Base-by-base conservation (phyloP, 2,329 filamentous ascomycete genomes). In the Plenodomus lindquistii region DNA sequence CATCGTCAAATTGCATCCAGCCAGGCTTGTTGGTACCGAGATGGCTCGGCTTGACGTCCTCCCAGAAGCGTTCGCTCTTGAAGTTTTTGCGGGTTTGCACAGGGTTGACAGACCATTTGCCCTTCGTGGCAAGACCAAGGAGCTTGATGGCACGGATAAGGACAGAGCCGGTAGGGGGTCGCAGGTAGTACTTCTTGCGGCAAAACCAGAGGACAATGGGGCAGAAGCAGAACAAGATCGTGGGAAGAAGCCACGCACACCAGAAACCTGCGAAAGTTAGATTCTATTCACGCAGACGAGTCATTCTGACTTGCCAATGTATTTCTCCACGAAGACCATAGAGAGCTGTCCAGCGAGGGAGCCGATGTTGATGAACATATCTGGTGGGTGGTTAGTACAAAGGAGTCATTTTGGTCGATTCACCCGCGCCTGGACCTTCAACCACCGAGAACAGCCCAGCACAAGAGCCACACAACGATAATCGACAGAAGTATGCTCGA, bases 1-100 rank as follows among this genome's bases (percentile, higher is more conserved):
- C 83, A 59, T 93, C 89, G 54, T 93, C 88, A 59, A 91, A 91
- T 0, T 85, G 88, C 86, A 92, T 91, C 87, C 87, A 92, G 0
- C 46, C 35, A 0, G 88, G 88, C 45, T 85, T 84, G 54, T 78
- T 67, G 1, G 69, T 70, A 31, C 79, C 74, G 9, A 89, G 77
- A 29, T 77, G 75, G 66, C 84, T 87, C 2, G 88, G 88, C 74
- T 88, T 89, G 50, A 84, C 83, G 3, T 76, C 66, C 20, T 89
- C 83, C 84, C 87, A 91, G 73, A 88, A 81, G 15, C 77, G 75
- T 6, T 77, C 76, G 43, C 77, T 75, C 51, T 82, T 78, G 60
- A 86, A 76, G 60, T 84, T 82, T 60, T 74, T 79, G 67, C 79
- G 85, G 16, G 83, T 86, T 18, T 69, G 72, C 37, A 84, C 72